Evolutionary conservation across 2,329 filamentous ascomycete genomes (phyloP).

Genomic region (Coniosporium tulheliwenetii): DNA sequence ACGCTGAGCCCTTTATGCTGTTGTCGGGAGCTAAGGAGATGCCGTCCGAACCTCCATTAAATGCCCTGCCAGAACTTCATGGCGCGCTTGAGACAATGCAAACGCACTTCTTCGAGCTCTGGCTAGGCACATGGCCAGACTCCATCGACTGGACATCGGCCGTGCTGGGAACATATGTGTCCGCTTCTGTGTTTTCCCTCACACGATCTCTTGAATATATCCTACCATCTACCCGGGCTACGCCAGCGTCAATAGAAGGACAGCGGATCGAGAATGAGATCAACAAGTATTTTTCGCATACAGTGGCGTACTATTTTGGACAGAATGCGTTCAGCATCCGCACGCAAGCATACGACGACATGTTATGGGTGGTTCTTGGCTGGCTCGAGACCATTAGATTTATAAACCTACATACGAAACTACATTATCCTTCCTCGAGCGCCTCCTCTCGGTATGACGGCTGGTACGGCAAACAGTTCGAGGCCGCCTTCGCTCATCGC

Average conservation of each 20-base stretch:
- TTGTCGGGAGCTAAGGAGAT: no score
- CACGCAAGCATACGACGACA: constrained; percentile 77
- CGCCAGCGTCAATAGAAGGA: constrained; percentile 15
- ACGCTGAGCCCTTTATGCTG: no score
- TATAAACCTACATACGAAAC: constrained; percentile 48
- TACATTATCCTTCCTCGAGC: constrained; percentile 35
- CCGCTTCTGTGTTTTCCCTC: constrained; percentile 56
- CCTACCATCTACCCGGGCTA: constrained; percentile 13
- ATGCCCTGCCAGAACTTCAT: constrained; percentile 18
- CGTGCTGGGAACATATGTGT: constrained; percentile 65
- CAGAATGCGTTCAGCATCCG: constrained; percentile 64
- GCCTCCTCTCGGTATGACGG: constrained; percentile 7
- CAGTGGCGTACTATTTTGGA: constrained; percentile 68
- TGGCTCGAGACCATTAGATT: constrained; percentile 78
- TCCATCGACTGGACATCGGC: constrained; percentile 91
- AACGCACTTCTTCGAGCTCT: constrained; percentile 47
- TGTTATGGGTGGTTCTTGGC: constrained; percentile 85
- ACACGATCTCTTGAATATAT: constrained; percentile 41
- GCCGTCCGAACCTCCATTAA: constrained; percentile 1
- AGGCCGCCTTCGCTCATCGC: constrained; percentile 64
- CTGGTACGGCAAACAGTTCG: constrained; percentile 70
- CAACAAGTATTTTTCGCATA: constrained; percentile 65
- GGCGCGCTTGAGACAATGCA: constrained; percentile 62
- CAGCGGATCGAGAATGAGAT: constrained; percentile 60
- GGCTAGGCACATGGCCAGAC: constrained; percentile 46